Evolutionary conservation across 805 yeast genomes (phyloP).

Genomic region (Clavispora fructus): DNA sequence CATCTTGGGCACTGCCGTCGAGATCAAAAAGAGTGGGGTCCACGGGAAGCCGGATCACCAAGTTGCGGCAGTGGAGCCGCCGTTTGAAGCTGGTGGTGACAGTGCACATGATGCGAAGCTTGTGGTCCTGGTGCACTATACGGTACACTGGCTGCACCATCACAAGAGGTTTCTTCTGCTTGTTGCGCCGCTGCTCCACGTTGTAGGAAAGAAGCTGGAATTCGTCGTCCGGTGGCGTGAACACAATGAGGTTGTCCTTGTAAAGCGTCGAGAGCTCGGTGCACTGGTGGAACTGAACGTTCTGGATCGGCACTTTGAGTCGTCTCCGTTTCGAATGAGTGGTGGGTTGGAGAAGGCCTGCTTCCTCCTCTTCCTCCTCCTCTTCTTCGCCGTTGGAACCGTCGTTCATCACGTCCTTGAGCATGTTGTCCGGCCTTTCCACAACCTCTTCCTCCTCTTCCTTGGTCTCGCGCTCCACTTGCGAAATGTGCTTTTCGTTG

Average conservation of each 20-base stretch:
- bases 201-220: conserved; percentile 35
- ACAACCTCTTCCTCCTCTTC: conserved; percentile 7
- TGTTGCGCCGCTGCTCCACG: conserved; percentile 38
- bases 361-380: neutral
- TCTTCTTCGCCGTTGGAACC: neutral
- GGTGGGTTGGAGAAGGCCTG: neutral
- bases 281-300: conserved; percentile 53
- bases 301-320: conserved; percentile 27
- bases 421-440: conserved; percentile 8
- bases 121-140: conserved; percentile 15
- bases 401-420: neutral
- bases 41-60: conserved; percentile 29
- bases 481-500: conserved; percentile 33
- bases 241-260: conserved; percentile 59
- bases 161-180: conserved; percentile 37
- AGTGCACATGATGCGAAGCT: conserved; percentile 31
- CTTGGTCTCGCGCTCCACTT: conserved; percentile 22
- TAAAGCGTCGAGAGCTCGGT: conserved; percentile 72
- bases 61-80: conserved; percentile 27
- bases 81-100: conserved; percentile 31
- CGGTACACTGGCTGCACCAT: conserved; percentile 36
- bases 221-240: conserved; percentile 76
- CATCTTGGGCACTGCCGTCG: conserved; percentile 7
- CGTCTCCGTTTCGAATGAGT: neutral
- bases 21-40: conserved; percentile 30